Base-by-base conservation (phyloP, 345 rosid genomes). In the Punica granatum region DNA sequence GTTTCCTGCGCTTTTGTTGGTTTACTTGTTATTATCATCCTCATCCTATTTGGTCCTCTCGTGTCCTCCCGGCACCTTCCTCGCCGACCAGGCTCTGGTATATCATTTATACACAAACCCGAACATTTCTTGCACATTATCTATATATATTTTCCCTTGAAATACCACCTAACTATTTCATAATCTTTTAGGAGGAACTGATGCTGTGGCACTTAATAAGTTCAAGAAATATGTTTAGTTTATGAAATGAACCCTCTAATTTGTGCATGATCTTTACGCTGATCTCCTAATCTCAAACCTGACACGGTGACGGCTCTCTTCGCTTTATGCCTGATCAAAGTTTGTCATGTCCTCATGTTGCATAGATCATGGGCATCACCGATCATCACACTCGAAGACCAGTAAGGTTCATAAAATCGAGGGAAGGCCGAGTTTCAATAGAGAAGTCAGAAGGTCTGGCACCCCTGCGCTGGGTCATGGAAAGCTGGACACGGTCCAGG, bases 401-500 rank as follows among this genome's bases (percentile, higher is more conserved):
- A 6, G 19, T 12, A 56, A 56, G 60, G 33, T n/a, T 26, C 60
- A 48, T 23, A 67, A 56, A 49, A 77, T 44, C 3, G 34, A 0
- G 1, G 65, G 43, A 11, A 67, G 70, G 3, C 68, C 79, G 19
- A 75, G 54, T 36, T 68, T 62, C 67, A 72, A 73, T 60, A 26
- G 69, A 28, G 60, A 56, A 25, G 31, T 13, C 60, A 56, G 33
- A 25, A 76, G 70, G 18, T 9, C 71, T 49, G 41, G 41, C 11
- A 37, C 41, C 41, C 25, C 56, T 0, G 23, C 14, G 41, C 16
- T 33, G 62, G 73, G 66, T 62, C 72, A 79, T 28, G 82, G 75
- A 69, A 76, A 87, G 31, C 74, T 78, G 25, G 89, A 88, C 60
- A 81, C 89, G 15, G 86, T 92, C 11, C 83, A 86, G 42, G 80